phyloP scores from a whole-genome alignment of 116 monocot genomes.

The Papilionanthe hybrid region DNA sequence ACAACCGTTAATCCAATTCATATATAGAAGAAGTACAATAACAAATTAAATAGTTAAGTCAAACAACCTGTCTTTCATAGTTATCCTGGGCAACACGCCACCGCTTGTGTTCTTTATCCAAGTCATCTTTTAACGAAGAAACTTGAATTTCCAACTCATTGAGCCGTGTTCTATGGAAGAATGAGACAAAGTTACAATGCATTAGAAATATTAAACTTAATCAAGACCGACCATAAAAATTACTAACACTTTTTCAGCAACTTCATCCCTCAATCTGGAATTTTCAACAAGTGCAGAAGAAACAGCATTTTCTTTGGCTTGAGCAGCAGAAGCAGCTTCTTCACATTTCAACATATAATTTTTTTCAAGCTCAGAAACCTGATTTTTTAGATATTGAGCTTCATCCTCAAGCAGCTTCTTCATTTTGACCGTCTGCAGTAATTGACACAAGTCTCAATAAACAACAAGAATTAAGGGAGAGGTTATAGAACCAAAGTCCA shows the following conservation, averaged over 20 bases:
- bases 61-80: conserved; percentile 94
- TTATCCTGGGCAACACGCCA: conserved; percentile 91
- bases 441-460: background rate
- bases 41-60: too few species aligned
- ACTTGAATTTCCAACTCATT: conserved; percentile 42
- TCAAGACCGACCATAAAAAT: background rate
- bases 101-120: conserved; percentile 69
- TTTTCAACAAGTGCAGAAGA: conserved; percentile 38
- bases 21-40: background rate
- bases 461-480: background rate
- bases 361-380: conserved; percentile 57
- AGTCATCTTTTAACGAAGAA: conserved; percentile 47
- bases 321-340: conserved; percentile 56
- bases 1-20: background rate
- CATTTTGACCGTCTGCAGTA: conserved; percentile 46
- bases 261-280: conserved; percentile 46
- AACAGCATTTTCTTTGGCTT: conserved; percentile 59
- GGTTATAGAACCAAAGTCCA: background rate
- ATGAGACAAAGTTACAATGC: background rate
- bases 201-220: background rate
- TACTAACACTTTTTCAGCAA: conserved; percentile 45
- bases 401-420: conserved; percentile 66
- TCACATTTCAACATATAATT: conserved; percentile 47
- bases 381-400: conserved; percentile 40
- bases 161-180: conserved; percentile 39